These are phyloP conservation scores for Aspergillus fumigatiaffinis DNA, from an alignment of 2,329 filamentous ascomycete species.

Conservation along the genomic window DNA sequence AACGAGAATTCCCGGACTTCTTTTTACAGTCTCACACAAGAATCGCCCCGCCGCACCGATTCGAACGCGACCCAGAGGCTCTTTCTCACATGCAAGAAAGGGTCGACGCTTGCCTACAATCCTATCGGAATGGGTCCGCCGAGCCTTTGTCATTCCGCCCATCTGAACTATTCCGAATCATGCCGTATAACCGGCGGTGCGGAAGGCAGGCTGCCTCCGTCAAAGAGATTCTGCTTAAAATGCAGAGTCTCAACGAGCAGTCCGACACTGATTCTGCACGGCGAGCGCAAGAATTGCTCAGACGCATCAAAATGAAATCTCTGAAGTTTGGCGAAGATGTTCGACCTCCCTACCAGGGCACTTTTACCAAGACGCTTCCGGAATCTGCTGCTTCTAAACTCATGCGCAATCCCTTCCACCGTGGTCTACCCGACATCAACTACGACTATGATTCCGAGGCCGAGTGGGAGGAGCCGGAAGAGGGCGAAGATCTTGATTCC, in stretches of 20 bases:
- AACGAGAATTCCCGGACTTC: constrained; percentile 75
- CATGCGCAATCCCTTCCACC: constrained; percentile 52
- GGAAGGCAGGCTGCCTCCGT: constrained; percentile 44
- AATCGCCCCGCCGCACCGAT: constrained; percentile 58
- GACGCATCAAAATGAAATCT: constrained; percentile 53
- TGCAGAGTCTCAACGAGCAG: constrained; percentile 46
- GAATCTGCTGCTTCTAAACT: constrained; percentile 41
- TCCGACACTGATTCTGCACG: constrained; percentile 19
- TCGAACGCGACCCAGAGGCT: constrained; percentile 57
- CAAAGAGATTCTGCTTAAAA: constrained; percentile 57
- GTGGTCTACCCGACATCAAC: constrained; percentile 51
- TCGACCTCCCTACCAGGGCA: constrained; percentile 60
- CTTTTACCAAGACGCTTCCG: constrained; percentile 51
- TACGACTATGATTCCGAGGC: constrained; percentile 66
- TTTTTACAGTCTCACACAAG: constrained; percentile 69
- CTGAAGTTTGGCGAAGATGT: constrained; percentile 61
- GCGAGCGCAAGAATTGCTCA: constrained; percentile 41
- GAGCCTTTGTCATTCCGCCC: constrained; percentile 25
- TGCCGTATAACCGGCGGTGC: constrained; percentile 33
- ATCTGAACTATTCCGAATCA: constrained; percentile 35
- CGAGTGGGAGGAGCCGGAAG: constrained; percentile 64
- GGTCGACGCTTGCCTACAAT: constrained; percentile 39
- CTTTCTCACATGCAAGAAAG: constrained; percentile 51
- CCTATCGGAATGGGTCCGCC: constrained; percentile 5
- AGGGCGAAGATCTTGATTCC: constrained; percentile 66